Evolutionary conservation across 176 grass and related monocot species (phyloP), one percentile per base, ranked within the genome.

Genomic region (Calamus simplicifolius): DNA sequence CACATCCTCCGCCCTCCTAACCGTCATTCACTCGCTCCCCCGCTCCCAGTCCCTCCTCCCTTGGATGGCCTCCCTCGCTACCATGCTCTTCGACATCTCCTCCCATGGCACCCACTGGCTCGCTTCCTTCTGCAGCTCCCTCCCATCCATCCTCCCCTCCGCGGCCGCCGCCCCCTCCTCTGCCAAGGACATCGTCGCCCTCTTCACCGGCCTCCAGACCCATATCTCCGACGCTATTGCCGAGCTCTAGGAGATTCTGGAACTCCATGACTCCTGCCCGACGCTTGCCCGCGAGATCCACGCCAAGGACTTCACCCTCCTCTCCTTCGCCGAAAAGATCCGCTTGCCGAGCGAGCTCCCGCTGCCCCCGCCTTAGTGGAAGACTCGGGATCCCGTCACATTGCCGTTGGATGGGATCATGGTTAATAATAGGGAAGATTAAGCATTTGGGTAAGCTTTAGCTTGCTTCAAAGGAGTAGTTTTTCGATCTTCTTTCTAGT

Each of bases 71-170:
- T 73, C 79, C 48, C 78, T 92, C 27, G 81, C 87, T 14, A 80
- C 93, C 66, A 92, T 83, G 72, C 78, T 98, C 43, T 98, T 92
- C 73, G 87, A 98, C 54, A 54, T 85, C 26, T 92, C 93, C 29
- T 74, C 93, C 4, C 78, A 89, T 64, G 84, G 93, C 69, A 66
- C 81, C 27, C 25, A n/a, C n/a, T n/a, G n/a, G n/a, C n/a, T n/a
- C n/a, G n/a, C n/a, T n/a, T n/a, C n/a, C n/a, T n/a, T n/a, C n/a
- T n/a, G n/a, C n/a, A n/a, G n/a, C n/a, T 72, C 78, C 19, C 72
- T 79, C 63, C 93, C 93, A 49, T 78, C 63, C 35, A 92, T 98
- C 62, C 85, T 79, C 14, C 73, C 81, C 16, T 72, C 81, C 5
- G 50, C 84, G 4, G 67, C 35, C 8, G 31, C 31, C 31, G 74